These are phyloP conservation scores for Penicillium paradoxum DNA, from an alignment of 495 filamentous ascomycete species.

Conservation along the genomic window DNA sequence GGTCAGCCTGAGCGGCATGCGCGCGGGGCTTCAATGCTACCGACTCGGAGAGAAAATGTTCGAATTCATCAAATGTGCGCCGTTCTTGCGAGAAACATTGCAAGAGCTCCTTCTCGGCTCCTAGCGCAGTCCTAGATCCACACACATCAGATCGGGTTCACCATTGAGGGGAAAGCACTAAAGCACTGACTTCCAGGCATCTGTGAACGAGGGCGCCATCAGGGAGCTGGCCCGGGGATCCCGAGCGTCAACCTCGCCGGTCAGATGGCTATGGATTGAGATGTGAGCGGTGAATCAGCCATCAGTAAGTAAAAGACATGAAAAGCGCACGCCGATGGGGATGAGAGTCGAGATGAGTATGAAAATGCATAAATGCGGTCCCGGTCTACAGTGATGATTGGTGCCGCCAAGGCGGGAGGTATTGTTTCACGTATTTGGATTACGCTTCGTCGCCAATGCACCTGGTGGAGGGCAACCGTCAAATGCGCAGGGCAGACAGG, in stretches of 20 bases:
- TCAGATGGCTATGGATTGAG: constrained; percentile 51
- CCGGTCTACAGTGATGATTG: constrained; percentile 2
- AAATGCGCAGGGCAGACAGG: too few species aligned
- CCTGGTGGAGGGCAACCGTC: too few species aligned
- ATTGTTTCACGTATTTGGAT: not conserved
- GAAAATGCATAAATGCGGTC: constrained; percentile 10
- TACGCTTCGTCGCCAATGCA: not conserved
- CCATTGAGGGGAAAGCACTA: constrained; percentile 21
- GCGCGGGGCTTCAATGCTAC: constrained; percentile 24
- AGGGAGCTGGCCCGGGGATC: constrained; percentile 34
- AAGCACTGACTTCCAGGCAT: constrained; percentile 48
- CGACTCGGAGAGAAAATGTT: constrained; percentile 56
- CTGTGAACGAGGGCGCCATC: constrained; percentile 48
- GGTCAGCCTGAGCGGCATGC: constrained; percentile 17
- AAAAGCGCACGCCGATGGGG: constrained; percentile 4
- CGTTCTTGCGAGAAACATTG: constrained; percentile 49
- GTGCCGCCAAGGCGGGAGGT: constrained; percentile 11
- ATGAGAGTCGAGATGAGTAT: constrained; percentile 6
- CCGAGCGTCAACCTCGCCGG: constrained; percentile 49
- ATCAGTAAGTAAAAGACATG: constrained; percentile 29
- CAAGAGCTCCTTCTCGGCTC: constrained; percentile 44
- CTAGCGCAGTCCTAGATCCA: constrained; percentile 38
- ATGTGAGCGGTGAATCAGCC: constrained; percentile 37
- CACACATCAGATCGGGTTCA: constrained; percentile 16
- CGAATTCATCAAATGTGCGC: constrained; percentile 52